These are phyloP conservation scores for Dactylellina haptotyla DNA, from an alignment of 2,329 filamentous ascomycete species.

Conservation along the genomic window DNA sequence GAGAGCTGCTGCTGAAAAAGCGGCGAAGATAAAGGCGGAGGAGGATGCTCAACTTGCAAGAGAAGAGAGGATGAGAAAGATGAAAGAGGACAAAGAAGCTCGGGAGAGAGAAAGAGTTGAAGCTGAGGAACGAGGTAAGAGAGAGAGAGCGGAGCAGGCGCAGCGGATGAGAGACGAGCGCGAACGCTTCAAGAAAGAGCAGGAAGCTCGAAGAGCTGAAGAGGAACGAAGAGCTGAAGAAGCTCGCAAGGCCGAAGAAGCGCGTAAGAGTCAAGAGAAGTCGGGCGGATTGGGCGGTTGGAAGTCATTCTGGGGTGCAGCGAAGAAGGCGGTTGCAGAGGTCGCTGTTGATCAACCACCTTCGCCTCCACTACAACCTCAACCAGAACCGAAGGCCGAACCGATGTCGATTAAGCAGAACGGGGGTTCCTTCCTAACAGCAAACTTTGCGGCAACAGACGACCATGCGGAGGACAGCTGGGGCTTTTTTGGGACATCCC, in stretches of 20 bases:
- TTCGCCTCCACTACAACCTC: conserved; percentile 14
- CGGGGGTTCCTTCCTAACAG: conserved; percentile 24
- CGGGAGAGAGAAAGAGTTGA: conserved; percentile 25
- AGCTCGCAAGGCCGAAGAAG: conserved; percentile 14
- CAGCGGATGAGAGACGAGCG: conserved; percentile 18
- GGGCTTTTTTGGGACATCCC: conserved; percentile 43
- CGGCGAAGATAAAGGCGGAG: conserved; percentile 3
- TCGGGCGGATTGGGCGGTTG: conserved; percentile 36
- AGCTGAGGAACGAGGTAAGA: conserved; percentile 15
- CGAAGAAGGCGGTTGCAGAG: conserved; percentile 37
- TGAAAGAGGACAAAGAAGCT: conserved; percentile 31
- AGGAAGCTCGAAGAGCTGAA: conserved; percentile 5
- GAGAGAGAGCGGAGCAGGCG: conserved; percentile 21
- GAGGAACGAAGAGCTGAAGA: neutral
- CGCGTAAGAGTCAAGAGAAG: conserved; percentile 44
- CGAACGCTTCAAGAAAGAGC: conserved; percentile 23
- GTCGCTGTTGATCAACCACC: conserved; percentile 29
- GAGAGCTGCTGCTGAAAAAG: conserved; percentile 10
- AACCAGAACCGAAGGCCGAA: conserved; percentile 6
- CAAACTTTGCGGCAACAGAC: conserved; percentile 23
- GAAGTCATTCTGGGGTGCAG: conserved; percentile 45
- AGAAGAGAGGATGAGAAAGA: conserved; percentile 13
- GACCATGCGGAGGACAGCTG: conserved; percentile 39
- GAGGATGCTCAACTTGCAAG: conserved; percentile 5
- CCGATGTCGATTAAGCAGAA: conserved; percentile 31